phyloP scores from a whole-genome alignment of 1,284 basidiomycete genomes.

The Agroathelia rolfsii region DNA sequence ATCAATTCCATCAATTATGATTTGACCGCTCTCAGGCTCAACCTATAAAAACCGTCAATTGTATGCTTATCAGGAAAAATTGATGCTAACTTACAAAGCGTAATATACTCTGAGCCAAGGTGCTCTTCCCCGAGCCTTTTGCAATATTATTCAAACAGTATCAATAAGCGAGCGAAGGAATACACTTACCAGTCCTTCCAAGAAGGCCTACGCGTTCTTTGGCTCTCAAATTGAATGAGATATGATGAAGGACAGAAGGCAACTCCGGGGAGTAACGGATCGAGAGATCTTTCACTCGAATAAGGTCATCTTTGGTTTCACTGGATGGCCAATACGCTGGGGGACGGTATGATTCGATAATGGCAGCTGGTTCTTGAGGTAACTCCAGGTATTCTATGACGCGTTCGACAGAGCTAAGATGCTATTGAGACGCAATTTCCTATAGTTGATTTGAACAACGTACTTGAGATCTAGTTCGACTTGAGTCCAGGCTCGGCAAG shows the following conservation, averaged over 20 bases:
- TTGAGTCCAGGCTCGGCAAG: constrained; percentile 50
- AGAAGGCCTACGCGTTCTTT: constrained; percentile 65
- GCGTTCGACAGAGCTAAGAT: constrained; percentile 79
- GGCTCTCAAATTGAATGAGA: constrained; percentile 58
- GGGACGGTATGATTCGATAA: constrained; percentile 56
- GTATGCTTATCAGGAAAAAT: too few species aligned
- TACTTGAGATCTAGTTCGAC: constrained; percentile 62
- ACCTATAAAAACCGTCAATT: constrained; percentile 29
- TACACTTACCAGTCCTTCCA: constrained; percentile 55
- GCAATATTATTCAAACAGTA: constrained; percentile 10
- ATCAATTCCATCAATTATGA: constrained; percentile 84
- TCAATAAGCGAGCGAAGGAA: neutral
- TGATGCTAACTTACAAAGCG: constrained; percentile 77
- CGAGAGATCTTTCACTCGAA: constrained; percentile 63
- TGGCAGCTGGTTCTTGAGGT: constrained; percentile 74
- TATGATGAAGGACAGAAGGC: constrained; percentile 68
- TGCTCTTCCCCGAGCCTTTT: constrained; percentile 61
- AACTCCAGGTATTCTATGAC: constrained; percentile 82
- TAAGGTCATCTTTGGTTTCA: constrained; percentile 36
- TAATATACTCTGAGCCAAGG: constrained; percentile 77
- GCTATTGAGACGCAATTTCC: too few species aligned
- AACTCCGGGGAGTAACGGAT: constrained; percentile 81
- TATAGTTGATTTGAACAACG: constrained; percentile 17
- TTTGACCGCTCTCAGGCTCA: constrained; percentile 72
- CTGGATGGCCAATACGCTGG: constrained; percentile 87